phyloP scores from a whole-genome alignment of 2,329 filamentous ascomycete species.

The Sarocladium kiliense region DNA sequence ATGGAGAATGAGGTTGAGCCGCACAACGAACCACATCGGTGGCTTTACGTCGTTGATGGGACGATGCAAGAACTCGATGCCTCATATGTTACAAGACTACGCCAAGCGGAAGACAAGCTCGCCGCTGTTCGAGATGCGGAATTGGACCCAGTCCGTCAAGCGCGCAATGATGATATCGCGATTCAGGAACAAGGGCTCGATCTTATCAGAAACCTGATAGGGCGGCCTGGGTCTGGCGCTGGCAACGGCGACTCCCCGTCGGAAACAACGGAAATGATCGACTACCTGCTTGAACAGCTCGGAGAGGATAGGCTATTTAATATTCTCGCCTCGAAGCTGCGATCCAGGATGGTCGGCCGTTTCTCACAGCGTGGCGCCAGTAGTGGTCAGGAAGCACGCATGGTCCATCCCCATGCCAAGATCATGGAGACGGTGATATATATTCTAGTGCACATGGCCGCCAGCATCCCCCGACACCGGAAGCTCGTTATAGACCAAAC shows the following conservation, averaged over 20 bases:
- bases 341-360: slow-evolving; percentile 51
- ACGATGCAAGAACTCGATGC: slow-evolving; percentile 26
- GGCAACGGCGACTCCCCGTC: slow-evolving; percentile 31
- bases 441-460: slow-evolving; percentile 83
- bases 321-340: slow-evolving; percentile 73
- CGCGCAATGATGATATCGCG: slow-evolving; percentile 71
- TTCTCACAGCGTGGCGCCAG: slow-evolving; percentile 36
- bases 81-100: slow-evolving; percentile 36
- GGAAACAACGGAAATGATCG: slow-evolving; percentile 69
- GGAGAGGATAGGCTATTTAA: slow-evolving; percentile 75
- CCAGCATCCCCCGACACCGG: slow-evolving; percentile 71
- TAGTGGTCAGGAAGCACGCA: slow-evolving; percentile 35
- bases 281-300: slow-evolving; percentile 71
- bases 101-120: slow-evolving; percentile 45
- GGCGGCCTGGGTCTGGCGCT: slow-evolving; percentile 35
- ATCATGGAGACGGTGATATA: slow-evolving; percentile 75
- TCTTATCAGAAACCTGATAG: slow-evolving; percentile 85
- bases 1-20: slow-evolving; percentile 56
- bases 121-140: slow-evolving; percentile 58
- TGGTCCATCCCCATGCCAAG: slow-evolving; percentile 56
- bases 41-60: slow-evolving; percentile 28
- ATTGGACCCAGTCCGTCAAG: slow-evolving; percentile 60
- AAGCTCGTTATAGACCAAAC: slow-evolving; percentile 73
- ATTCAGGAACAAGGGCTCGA: slow-evolving; percentile 90
- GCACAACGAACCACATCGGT: slow-evolving; percentile 40